Percentiles rank a stretch among this genome's conserved stretches.
Evolutionary conservation across 75 land plant genomes (phyloP).

Genomic region (Sequoiadendron giganteum): DNA sequence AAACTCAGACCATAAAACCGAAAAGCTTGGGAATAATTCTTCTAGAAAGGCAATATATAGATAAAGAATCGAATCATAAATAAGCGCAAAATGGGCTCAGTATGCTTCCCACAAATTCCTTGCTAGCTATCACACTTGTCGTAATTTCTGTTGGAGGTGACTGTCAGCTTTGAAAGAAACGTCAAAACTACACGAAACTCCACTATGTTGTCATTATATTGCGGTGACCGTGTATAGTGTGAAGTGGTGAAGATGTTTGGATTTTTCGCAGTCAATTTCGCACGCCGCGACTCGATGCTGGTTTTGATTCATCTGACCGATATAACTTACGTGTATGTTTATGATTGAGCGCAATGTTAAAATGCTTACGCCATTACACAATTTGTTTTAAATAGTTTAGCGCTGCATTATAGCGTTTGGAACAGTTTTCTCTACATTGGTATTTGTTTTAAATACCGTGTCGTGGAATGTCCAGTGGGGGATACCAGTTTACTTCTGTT

Average conservation of each 20-base stretch:
- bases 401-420: too few species aligned
- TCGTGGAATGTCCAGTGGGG: too few species aligned
- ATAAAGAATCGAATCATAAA: too few species aligned
- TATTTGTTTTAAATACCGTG: too few species aligned
- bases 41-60: background rate
- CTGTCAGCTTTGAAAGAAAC: background rate
- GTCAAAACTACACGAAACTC: too few species aligned
- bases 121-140: background rate
- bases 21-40: background rate
- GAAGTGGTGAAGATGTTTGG: background rate
- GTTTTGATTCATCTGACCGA: background rate
- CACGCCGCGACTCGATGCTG: background rate
- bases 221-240: too few species aligned
- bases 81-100: background rate
- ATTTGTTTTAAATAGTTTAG: too few species aligned
- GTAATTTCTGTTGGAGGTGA: background rate
- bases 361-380: background rate
- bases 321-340: too few species aligned
- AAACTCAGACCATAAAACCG: background rate
- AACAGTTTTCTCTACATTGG: too few species aligned
- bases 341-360: too few species aligned
- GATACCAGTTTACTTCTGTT: too few species aligned
- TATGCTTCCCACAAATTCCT: too few species aligned
- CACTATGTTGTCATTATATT: background rate
- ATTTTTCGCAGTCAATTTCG: background rate